Conservation (phyloP, 1,139 yeast genomes). For the Geotrichum macrosporum region DNA sequence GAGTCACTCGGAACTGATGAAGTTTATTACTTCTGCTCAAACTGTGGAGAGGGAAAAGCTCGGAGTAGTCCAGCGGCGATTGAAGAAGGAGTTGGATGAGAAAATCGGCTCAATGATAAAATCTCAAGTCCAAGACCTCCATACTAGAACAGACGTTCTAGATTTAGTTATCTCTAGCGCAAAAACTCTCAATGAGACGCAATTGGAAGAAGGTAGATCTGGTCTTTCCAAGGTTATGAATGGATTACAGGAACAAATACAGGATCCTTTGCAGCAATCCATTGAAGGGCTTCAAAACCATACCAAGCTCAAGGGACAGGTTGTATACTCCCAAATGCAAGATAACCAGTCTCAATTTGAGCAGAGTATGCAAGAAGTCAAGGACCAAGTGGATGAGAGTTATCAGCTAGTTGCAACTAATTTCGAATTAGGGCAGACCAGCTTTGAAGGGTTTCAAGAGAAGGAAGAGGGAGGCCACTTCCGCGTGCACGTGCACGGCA, state of each 20-base stretch:
- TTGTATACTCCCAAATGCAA: background rate
- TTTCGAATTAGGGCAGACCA: background rate
- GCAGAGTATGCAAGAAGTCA: background rate
- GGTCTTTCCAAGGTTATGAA: background rate
- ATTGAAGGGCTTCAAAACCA: background rate
- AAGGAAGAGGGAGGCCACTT: background rate
- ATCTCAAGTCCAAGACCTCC: background rate
- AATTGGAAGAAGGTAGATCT: background rate
- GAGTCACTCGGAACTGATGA: background rate
- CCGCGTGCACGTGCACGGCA: background rate
- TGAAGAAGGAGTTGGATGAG: background rate
- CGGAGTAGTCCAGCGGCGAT: background rate
- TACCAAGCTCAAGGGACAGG: background rate
- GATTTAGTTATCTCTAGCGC: constrained; percentile 2
- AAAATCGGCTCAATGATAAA: background rate
- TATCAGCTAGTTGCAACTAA: background rate
- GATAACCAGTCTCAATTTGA: background rate
- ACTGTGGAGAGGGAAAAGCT: background rate
- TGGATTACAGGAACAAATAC: background rate
- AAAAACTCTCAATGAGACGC: background rate
- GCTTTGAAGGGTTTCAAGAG: background rate
- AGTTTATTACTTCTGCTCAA: background rate
- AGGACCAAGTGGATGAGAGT: background rate
- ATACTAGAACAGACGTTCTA: background rate
- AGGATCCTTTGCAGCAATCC: background rate